Conservation (phyloP, 345 rosid genomes). For the Camelina hispida region DNA sequence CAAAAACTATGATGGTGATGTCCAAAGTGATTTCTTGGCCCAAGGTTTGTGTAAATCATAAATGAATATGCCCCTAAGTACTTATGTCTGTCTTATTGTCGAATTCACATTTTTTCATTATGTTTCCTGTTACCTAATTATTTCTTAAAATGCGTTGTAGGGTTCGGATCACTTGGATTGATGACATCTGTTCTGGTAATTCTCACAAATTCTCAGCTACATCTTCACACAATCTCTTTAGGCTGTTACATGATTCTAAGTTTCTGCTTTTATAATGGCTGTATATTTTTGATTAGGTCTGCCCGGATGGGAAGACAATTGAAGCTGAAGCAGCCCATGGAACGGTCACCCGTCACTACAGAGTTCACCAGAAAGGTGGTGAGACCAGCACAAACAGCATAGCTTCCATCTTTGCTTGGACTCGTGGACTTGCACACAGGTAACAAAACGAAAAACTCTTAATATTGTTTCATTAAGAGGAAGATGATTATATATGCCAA, state of each 20-base stretch:
- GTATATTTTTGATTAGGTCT: conserved; percentile 57
- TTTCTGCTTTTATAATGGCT: conserved; percentile 17
- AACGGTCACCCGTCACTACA: conserved; percentile 91
- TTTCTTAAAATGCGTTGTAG: conserved; percentile 46
- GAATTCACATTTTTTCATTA: neutral
- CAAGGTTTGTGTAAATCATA: conserved; percentile 59
- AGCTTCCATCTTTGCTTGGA: conserved; percentile 99
- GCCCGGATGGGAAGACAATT: conserved; percentile 98
- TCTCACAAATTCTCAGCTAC: neutral
- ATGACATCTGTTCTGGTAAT: conserved; percentile 97
- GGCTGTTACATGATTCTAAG: conserved; percentile 8
- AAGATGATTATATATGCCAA: neutral
- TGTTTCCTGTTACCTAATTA: conserved; percentile 20
- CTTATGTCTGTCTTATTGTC: conserved; percentile 3
- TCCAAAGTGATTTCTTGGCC: conserved; percentile 97
- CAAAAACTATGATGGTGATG: conserved; percentile 99
- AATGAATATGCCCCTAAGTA: neutral
- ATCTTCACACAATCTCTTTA: neutral
- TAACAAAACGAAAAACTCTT: conserved; percentile 10
- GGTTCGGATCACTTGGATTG: conserved; percentile 98
- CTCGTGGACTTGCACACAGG: conserved; percentile 99
- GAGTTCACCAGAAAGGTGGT: conserved; percentile 99
- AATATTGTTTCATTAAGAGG: neutral
- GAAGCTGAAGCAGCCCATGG: conserved; percentile 99
- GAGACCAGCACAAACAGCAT: conserved; percentile 99